These are phyloP conservation scores for Glycine soja DNA, from an alignment of 306 rosid species.

Conservation along the genomic window DNA sequence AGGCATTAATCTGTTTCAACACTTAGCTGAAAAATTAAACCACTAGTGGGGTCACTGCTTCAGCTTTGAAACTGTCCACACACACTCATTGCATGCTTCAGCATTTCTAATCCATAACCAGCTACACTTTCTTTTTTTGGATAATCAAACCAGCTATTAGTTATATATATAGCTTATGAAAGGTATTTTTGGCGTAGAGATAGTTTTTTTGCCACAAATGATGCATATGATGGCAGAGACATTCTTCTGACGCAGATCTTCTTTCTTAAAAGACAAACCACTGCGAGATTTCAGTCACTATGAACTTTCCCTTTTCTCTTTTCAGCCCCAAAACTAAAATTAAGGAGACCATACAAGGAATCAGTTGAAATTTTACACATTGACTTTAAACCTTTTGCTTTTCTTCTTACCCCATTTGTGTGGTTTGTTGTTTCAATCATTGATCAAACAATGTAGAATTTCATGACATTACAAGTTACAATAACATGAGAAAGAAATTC, in stretches of 20 bases:
- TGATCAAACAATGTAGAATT: background rate
- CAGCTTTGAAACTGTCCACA: background rate
- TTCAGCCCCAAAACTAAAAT: constrained; percentile 16
- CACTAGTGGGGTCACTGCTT: background rate
- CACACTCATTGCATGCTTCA: background rate
- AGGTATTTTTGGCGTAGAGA: background rate
- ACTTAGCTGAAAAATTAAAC: background rate
- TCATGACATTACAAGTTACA: background rate
- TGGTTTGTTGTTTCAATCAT: background rate
- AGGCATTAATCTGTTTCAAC: background rate
- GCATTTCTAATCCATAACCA: background rate
- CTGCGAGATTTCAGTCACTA: background rate
- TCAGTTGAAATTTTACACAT: background rate
- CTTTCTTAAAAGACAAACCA: constrained; percentile 2
- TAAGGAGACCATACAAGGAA: background rate
- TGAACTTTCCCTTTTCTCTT: background rate
- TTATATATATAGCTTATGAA: background rate
- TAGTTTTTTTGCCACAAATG: background rate
- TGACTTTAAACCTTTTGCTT: constrained; percentile 14
- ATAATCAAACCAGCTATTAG: background rate
- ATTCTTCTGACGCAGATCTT: background rate
- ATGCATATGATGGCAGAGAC: background rate
- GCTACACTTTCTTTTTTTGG: background rate
- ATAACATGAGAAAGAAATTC: background rate
- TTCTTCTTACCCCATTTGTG: background rate